These are phyloP conservation scores for Trichoderma brevicompactum DNA, from an alignment of 2,329 filamentous ascomycete species.

Conservation along the genomic window DNA sequence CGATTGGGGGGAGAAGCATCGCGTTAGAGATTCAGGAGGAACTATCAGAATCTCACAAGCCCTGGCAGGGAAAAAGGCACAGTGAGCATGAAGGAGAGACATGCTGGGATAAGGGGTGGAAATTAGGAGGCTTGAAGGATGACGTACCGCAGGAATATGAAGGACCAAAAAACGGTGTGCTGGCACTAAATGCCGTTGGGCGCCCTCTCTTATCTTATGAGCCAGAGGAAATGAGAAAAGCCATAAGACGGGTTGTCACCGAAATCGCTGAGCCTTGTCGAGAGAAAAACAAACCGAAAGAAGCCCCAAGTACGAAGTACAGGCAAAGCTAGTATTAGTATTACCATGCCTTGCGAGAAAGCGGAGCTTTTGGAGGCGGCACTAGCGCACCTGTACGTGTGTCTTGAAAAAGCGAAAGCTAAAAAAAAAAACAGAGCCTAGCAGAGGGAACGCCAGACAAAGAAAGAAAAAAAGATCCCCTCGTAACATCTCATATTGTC, in stretches of 20 bases:
- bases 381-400: neutral
- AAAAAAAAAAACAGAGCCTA: neutral
- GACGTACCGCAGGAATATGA: constrained; percentile 1
- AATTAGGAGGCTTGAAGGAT: constrained; percentile 8
- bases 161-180: neutral
- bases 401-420: neutral
- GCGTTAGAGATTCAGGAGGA: too few relatives aligned
- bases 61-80: too few relatives aligned
- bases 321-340: constrained; percentile 23
- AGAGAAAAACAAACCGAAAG: neutral
- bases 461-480: neutral
- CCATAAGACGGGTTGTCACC: neutral
- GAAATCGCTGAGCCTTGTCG: neutral
- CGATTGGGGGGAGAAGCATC: too few relatives aligned
- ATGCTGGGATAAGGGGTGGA: constrained; percentile 6
- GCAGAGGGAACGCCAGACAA: neutral
- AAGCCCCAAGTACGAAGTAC: neutral
- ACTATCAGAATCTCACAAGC: too few relatives aligned
- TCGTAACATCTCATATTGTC: constrained; percentile 11
- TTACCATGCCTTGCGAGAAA: constrained; percentile 23
- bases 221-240: neutral
- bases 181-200: neutral
- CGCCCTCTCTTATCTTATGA: constrained; percentile 2
- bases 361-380: constrained; percentile 11
- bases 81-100: too few relatives aligned